Evolutionary conservation across 2,329 filamentous ascomycete species (phyloP).

Genomic region (Exophiala xenobiotica): DNA sequence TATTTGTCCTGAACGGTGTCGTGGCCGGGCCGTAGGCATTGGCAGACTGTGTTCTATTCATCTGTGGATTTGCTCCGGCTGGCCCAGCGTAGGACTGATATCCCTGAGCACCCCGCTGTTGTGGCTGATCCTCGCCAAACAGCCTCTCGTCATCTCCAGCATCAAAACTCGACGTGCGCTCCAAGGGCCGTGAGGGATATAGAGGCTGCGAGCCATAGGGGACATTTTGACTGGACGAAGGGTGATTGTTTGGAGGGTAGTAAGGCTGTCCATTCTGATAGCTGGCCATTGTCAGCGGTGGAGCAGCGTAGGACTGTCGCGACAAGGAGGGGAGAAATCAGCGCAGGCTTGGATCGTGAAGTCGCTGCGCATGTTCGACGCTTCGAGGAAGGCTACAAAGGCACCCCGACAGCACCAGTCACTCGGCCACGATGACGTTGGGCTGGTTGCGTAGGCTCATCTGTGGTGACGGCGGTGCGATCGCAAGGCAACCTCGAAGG

Average conservation of each 20-base stretch:
- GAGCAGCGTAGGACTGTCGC: slow-evolving; percentile 5
- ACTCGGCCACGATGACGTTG: slow-evolving; percentile 6
- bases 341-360: slow-evolving; percentile 15
- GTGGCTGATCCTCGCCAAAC: slow-evolving; percentile 37
- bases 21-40: slow-evolving; percentile 38
- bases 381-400: not conserved
- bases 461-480: slow-evolving; percentile 4
- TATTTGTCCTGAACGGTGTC: slow-evolving; percentile 42
- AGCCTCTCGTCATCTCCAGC: slow-evolving; percentile 69
- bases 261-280: slow-evolving; percentile 54
- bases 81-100: slow-evolving; percentile 13
- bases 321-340: slow-evolving; percentile 18
- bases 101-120: slow-evolving; percentile 12
- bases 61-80: slow-evolving; percentile 11
- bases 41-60: slow-evolving; percentile 39
- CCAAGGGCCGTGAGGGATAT: slow-evolving; percentile 39
- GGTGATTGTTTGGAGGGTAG: slow-evolving; percentile 42
- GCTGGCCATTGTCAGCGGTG: slow-evolving; percentile 50
- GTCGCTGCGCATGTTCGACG: slow-evolving; percentile 24
- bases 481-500: slow-evolving; percentile 15
- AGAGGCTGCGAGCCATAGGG: slow-evolving; percentile 36
- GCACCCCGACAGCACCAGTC: slow-evolving; percentile 6
- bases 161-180: slow-evolving; percentile 70
- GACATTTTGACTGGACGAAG: slow-evolving; percentile 38
- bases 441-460: slow-evolving; percentile 17